These are phyloP conservation scores for Silene coronaria DNA, from an alignment of 179 eudicot genomes.

Conservation along the genomic window DNA sequence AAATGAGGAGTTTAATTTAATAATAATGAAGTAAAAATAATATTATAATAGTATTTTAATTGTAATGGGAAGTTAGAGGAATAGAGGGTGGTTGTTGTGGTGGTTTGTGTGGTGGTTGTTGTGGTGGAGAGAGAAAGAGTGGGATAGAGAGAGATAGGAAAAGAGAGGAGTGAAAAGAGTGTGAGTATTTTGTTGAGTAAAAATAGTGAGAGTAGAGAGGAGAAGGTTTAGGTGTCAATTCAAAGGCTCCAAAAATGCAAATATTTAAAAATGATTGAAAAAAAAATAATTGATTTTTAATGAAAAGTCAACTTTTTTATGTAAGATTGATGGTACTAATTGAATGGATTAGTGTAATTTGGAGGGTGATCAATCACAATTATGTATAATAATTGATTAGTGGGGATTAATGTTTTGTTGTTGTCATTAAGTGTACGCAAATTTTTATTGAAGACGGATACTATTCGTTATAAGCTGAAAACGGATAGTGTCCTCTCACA, in stretches of 20 bases:
- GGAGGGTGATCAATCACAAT: not conserved
- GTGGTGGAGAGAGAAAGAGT: conserved; percentile 13
- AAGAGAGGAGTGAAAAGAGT: conserved; percentile 15
- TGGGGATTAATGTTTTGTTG: not conserved
- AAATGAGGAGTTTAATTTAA: not conserved
- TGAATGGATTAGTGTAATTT: no score
- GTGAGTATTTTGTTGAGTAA: not conserved
- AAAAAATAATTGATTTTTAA: no score
- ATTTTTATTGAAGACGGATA: no score
- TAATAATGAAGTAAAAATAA: no score
- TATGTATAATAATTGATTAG: no score
- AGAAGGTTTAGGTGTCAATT: conserved; percentile 33
- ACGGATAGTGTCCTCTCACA: no score
- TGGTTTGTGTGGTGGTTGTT: conserved; percentile 5
- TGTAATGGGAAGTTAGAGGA: not conserved
- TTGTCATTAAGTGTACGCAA: not conserved
- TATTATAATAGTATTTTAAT: no score
- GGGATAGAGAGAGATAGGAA: conserved; percentile 15
- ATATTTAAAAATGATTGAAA: no score
- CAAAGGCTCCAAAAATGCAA: conserved; percentile 11
- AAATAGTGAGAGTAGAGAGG: not conserved
- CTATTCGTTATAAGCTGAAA: no score
- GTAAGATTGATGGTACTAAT: no score
- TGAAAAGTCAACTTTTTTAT: no score
- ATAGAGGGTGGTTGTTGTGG: not conserved